Base-by-base conservation (phyloP, 352 stramenopile genomes). In the Bremia lactucae region DNA sequence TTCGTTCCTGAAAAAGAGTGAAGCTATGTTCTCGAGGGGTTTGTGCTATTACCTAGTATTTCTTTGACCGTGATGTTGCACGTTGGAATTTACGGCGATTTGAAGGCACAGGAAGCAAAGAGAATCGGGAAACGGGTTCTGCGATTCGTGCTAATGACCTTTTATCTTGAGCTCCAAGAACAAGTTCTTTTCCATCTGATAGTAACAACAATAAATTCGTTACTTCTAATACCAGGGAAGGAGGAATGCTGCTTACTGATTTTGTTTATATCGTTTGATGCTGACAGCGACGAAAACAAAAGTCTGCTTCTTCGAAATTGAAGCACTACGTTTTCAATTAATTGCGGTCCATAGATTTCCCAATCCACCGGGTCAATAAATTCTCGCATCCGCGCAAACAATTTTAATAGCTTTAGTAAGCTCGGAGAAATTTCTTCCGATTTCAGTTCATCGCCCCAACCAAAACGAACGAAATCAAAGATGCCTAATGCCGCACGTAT, bases 361-460 rank as follows among this genome's bases (percentile, higher is more conserved):
- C 81, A 93, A 49, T 93, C 81, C 9, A 93, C 81, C 2, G 78
- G 81, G 35, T 93, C 81, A 11, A 93, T 66, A 28, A 88, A 93
- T 24, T 86, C 78, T 7, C 69, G 65, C 68, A 93, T 87, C 6
- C 68, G 74, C 19, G 74, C 76, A 33, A 90, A 87, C 13, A 90
- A 50, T 23, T 59, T 49, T 46, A 68, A 80, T 19, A 90, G 40
- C 22, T 73, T 65, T 6, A 70, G 22, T 16, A 90, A 52, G 1
- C 69, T 70, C 31, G 58, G 67, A 8, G 67, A 72, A 13, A 65
- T 79, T 0, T 79, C 66, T 11, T 66, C 65, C 1, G 66, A 50
- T 28, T 86, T 63, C 31, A 89, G 53, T 14, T 89, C 75, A 37
- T 94, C 81, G 18, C 81, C 77, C 81, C 81, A 94, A 23, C 78